Base-by-base conservation (phyloP, 1,284 basidiomycete genomes). In the Xerocomus amazonicus region DNA sequence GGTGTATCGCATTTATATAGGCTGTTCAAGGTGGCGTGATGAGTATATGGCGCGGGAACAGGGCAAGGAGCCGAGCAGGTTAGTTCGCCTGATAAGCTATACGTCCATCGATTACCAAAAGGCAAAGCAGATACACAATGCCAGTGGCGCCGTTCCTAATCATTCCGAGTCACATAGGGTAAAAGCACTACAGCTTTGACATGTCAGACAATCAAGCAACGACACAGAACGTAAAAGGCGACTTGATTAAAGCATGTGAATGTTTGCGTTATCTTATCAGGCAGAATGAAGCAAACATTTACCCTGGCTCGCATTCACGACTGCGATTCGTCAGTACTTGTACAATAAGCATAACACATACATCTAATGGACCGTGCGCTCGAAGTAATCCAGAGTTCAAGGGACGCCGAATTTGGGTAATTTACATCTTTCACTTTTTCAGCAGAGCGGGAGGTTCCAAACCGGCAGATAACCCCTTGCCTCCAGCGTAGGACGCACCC, bases 401-500 rank as follows among this genome's bases (percentile, higher is more conserved):
- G 42, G 31, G 37, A 51, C 40, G 42, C 13, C 19, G 36, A 14
- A 46, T 28, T 27, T n/a, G 17, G 34, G 39, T 23, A 16, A 34
- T 48, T 33, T 46, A 33, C 14, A 33, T 32, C 38, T 36, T 64
- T 74, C 71, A 80, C 73, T 87, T 85, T 76, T 83, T 80, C 69
- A 80, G 73, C 59, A 95, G 76, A 52, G 83, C 84, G 47, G 92
- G 92, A 53, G 86, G 67, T 27, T 73, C 82, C 56, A 72, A 69
- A 54, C 92, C 92, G 56, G 81, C 82, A 57, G 91, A 87, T 61
- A 96, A 73, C 53, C 92, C 93, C 70, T 80, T 81, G 60, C 77
- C 81, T 54, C 86, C 91, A 54, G 92, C 92, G 66, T 78, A 95
- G 59, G 77, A 78, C 35, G 80, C 81, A 43, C 73, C 76, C 59